Evolutionary conservation across 352 stramenopile genomes (phyloP), one percentile per base, ranked within the genome.

Genomic region (Phytophthora fragariaefolia): DNA sequence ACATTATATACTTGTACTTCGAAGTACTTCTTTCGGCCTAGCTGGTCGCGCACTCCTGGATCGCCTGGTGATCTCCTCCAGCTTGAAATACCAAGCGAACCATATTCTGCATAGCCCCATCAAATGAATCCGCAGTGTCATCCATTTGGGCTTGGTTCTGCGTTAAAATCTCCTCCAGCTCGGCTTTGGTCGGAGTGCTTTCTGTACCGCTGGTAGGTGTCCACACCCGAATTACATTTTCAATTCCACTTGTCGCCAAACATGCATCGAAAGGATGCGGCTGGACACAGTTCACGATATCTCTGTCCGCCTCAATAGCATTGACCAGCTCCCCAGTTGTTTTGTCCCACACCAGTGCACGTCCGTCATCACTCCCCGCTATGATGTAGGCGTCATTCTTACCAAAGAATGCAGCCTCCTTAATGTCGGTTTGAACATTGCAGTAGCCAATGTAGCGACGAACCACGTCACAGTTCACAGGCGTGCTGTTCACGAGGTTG

Each of bases 401-500:
- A 0, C 91, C 91, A 38, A 97, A 93, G 56, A 97, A 97, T 0
- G 75, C 75, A 0, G 89, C 89, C 65, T 97, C 89, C 65, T 97
- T 97, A 66, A 97, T 97, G 34, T 96, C 91, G 0, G 91, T 97
- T 70, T 96, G 81, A 18, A 91, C 70, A 61, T 97, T 97, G 74
- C 86, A 92, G 53, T 94, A 94, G 5, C 90, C 90, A 30, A 95
- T 86, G 45, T 94, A 96, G 0, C 90, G 87, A 28, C 80, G 75
- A 13, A 89, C 70, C 13, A 86, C 76, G 34, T 92, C 80, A 24
- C 77, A 89, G 63, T 89, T 92, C 6, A 95, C 82, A 0, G 45
- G 30, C 2, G 73, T 64, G 0, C 70, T 80, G 15, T 79, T 74
- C 20, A 85, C 48, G 6, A 63, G 42, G 6, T 62, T 55, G n/a